A percentile compares a stretch with the other conserved stretches of the same genome.
These are phyloP conservation scores for Ceratobasidium theobromae DNA, from an alignment of 1,284 basidiomycete genomes.

Conservation along the genomic window DNA sequence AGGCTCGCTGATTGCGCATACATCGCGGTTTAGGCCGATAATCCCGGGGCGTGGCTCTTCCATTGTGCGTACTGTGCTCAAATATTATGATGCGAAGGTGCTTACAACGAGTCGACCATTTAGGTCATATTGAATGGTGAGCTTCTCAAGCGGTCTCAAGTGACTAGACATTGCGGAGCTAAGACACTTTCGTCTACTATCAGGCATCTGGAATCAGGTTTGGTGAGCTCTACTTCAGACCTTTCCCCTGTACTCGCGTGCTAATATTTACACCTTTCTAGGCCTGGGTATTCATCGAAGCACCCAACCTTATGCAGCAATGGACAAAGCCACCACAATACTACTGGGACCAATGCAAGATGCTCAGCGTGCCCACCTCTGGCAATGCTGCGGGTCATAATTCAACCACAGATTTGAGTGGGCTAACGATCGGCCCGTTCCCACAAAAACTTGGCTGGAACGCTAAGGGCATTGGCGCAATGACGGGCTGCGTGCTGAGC, in stretches of 20 bases:
- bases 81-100: not conserved
- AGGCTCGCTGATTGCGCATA: not conserved
- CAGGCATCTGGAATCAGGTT: constrained; percentile 23
- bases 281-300: constrained; percentile 72
- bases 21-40: constrained; percentile 54
- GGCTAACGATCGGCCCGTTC: constrained; percentile 66
- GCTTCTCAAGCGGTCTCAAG: not conserved
- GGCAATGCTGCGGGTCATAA: constrained; percentile 80
- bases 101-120: not conserved
- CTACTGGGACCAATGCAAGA: constrained; percentile 70
- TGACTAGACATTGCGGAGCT: not conserved
- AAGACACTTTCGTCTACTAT: not conserved
- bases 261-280: not conserved
- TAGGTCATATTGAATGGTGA: constrained; percentile 46
- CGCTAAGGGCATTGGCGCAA: constrained; percentile 75
- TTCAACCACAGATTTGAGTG: constrained; percentile 62
- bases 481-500: constrained; percentile 77
- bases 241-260: not conserved
- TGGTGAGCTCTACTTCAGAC: constrained; percentile 3
- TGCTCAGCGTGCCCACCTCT: constrained; percentile 56
- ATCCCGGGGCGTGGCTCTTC: constrained; percentile 83
- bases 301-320: constrained; percentile 64
- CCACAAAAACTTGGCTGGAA: constrained; percentile 77
- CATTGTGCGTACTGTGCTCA: constrained; percentile 51
- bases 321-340: constrained; percentile 48